phyloP scores from a whole-genome alignment of 352 stramenopile species.

The Phytophthora lateralis region DNA sequence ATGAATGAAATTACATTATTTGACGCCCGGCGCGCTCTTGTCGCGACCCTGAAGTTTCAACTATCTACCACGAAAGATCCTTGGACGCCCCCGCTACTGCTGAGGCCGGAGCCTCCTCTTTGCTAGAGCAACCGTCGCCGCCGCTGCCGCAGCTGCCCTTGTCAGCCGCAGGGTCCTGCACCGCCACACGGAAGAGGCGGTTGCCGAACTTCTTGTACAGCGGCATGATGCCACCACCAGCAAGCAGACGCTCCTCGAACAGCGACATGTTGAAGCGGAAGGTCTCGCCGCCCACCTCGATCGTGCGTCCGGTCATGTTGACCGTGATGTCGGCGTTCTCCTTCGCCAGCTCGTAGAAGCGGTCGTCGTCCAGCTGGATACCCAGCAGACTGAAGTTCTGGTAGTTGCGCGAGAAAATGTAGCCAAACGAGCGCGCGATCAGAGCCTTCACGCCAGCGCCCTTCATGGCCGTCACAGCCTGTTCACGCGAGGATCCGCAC shows the following conservation, averaged over 20 bases:
- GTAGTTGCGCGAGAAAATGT: conserved; percentile 90
- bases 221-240: conserved; percentile 84
- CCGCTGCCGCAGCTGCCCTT: conserved; percentile 46
- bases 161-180: conserved; percentile 58
- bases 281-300: conserved; percentile 72
- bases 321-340: conserved; percentile 79
- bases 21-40: conserved; percentile 2
- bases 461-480: conserved; percentile 85
- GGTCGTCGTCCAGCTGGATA: conserved; percentile 80
- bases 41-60: neutral
- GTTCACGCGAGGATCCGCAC: conserved; percentile 84
- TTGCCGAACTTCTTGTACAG: conserved; percentile 89
- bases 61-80: conserved; percentile 70
- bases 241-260: conserved; percentile 84
- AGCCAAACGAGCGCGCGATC: conserved; percentile 85
- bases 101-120: conserved; percentile 39
- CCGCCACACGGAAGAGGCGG: conserved; percentile 83
- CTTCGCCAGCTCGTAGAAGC: conserved; percentile 82
- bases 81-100: conserved; percentile 43
- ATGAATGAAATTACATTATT: conserved; percentile 27
- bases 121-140: conserved; percentile 38
- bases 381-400: conserved; percentile 87
- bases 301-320: conserved; percentile 84
- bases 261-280: conserved; percentile 90
- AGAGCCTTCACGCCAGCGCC: conserved; percentile 78